phyloP scores from a whole-genome alignment of 441 rosid species.

The Erysimum pusillum region DNA sequence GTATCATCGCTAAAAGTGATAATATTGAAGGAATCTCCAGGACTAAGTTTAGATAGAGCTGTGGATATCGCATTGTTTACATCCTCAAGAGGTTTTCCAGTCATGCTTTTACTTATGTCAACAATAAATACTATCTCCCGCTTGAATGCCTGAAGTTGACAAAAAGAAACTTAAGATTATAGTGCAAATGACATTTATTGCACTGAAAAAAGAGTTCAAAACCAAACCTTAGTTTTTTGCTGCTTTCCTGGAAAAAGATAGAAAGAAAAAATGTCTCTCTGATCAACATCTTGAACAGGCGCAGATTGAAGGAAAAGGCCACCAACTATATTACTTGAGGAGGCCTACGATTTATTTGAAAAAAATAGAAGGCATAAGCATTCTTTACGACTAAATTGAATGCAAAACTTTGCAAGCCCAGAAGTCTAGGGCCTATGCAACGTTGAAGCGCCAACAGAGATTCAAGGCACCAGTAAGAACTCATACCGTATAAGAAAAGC shows the following conservation, averaged over 20 bases:
- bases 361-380: conserved; percentile 10
- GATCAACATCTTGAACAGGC: conserved; percentile 76
- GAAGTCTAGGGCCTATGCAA: conserved; percentile 2
- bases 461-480: conserved; percentile 23
- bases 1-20: conserved; percentile 83
- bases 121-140: conserved; percentile 84
- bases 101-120: conserved; percentile 97
- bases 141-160: conserved; percentile 66
- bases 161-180: conserved; percentile 21
- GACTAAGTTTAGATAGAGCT: conserved; percentile 67
- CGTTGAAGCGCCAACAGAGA: conserved; percentile 23
- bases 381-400: conserved; percentile 25
- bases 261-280: conserved; percentile 80
- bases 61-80: conserved; percentile 68
- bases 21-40: conserved; percentile 85
- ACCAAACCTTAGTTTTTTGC: conserved; percentile 65
- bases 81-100: conserved; percentile 77
- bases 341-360: conserved; percentile 56
- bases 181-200: conserved; percentile 7
- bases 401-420: conserved; percentile 25
- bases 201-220: conserved; percentile 11
- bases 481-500: conserved; percentile 80
- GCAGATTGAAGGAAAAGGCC: conserved; percentile 88
- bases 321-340: conserved; percentile 71
- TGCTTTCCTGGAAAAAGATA: conserved; percentile 83